Base-by-base conservation (phyloP, 441 rosid genomes). In the Pelargonium cotyledonis region DNA sequence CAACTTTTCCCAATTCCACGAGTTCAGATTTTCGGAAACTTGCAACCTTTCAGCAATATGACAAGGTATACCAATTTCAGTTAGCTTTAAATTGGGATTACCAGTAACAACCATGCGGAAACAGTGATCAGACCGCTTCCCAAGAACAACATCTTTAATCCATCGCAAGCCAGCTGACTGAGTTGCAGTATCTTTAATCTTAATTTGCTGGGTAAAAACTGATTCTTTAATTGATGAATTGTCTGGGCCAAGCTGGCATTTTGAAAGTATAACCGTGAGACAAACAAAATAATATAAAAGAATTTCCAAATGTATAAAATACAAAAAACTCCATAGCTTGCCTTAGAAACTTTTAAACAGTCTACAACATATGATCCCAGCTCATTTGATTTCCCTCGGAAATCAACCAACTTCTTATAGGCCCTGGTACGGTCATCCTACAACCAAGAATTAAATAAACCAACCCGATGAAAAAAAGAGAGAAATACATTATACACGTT, bases 81-180 rank as follows among this genome's bases (percentile, higher is more conserved):
- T 72, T 19, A 89, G 86, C 76, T 86, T 80, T 63, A 92, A 76
- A n/a, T 83, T 84, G 0, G 98, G 97, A 72, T 95, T 92, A 41
- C 99, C 99, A 12, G 84, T 85, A 1, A 95, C 91, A 68, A 95
- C 98, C 88, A 92, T 89, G 63, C 99, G 86, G 74, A 95, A 95
- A 55, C 91, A 86, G 73, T 84, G 87, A 69, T 91, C 89, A 65
- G 87, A 86, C 80, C 96, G 81, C 79, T 95, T 95, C 71, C 96
- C 98, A 5, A 95, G 98, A 58, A 95, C 79, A 58, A 88, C 91
- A 68, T 92, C 98, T 71, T 95, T 92, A 83, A 92, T 81, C 86
- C 86, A 95, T 77, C 97, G 81, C 80, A 89, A 77, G 70, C 99
- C 99, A 67, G 91, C 86, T 29, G 91, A 73, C 58, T 73, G 81